phyloP scores from a whole-genome alignment of 805 yeast genomes.

The Starmerella potacharoeniae region DNA sequence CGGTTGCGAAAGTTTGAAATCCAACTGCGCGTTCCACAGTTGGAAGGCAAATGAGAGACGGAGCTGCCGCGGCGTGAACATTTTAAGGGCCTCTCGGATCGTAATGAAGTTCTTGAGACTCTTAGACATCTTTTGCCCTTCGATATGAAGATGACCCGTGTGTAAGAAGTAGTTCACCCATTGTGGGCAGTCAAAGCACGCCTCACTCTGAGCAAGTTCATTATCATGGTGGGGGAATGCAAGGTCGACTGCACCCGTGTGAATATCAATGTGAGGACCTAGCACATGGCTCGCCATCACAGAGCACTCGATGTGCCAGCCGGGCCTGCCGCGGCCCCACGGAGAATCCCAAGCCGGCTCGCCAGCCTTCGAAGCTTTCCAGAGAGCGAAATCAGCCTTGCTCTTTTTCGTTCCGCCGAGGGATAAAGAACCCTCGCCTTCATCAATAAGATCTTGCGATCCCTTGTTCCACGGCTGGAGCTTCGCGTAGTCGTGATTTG shows the following conservation, averaged over 20 bases:
- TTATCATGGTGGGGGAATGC: constrained; percentile 99
- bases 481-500: constrained; percentile 79
- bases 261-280: constrained; percentile 81
- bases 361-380: constrained; percentile 95
- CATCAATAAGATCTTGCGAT: constrained; percentile 69
- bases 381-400: constrained; percentile 82
- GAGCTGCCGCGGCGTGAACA: constrained; percentile 66
- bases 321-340: constrained; percentile 97
- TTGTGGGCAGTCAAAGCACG: constrained; percentile 74
- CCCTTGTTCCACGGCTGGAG: constrained; percentile 98
- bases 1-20: constrained; percentile 70
- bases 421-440: constrained; percentile 85
- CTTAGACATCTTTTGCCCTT: constrained; percentile 97
- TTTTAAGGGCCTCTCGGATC: constrained; percentile 73
- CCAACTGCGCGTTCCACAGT: constrained; percentile 87
- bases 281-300: constrained; percentile 92
- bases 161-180: constrained; percentile 97
- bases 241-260: constrained; percentile 92
- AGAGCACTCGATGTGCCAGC: constrained; percentile 99
- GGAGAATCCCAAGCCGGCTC: constrained; percentile 94
- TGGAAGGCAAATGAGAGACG: constrained; percentile 83
- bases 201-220: constrained; percentile 95
- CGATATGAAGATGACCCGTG: constrained; percentile 95
- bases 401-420: constrained; percentile 47
- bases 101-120: constrained; percentile 91